Conservation (phyloP, 768 basidiomycete genomes). For the Tricholoma matsutake region DNA sequence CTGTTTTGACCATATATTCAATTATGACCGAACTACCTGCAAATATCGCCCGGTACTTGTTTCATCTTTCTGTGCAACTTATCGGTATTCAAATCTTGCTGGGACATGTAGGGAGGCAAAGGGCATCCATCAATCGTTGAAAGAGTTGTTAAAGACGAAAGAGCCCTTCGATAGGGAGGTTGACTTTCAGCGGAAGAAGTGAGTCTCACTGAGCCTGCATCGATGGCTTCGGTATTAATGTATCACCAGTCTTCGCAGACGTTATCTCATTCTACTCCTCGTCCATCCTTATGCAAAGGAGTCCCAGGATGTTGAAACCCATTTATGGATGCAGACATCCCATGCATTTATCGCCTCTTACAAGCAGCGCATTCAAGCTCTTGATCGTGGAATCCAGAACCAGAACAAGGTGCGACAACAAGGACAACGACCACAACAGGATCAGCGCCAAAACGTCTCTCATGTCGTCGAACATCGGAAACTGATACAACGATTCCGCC, state of each 20-base stretch:
- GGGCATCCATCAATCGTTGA: slow-evolving; percentile 67
- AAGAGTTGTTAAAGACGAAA: slow-evolving; percentile 68
- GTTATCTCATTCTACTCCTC: slow-evolving; percentile 67
- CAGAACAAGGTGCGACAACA: slow-evolving; percentile 37
- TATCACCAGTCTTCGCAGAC: slow-evolving; percentile 57
- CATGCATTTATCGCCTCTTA: slow-evolving; percentile 82
- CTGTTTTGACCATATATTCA: slow-evolving; percentile 14
- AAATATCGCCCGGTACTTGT: slow-evolving; percentile 41
- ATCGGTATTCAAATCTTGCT: neutral
- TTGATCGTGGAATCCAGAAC: slow-evolving; percentile 56
- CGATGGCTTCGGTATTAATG: slow-evolving; percentile 11
- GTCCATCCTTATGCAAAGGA: slow-evolving; percentile 67
- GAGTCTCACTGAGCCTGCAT: slow-evolving; percentile 29
- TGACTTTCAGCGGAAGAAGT: slow-evolving; percentile 86
- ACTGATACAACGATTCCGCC: slow-evolving; percentile 81
- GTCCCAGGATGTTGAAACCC: slow-evolving; percentile 75
- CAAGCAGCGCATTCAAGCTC: slow-evolving; percentile 66
- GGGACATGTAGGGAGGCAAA: slow-evolving; percentile 66
- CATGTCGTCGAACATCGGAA: slow-evolving; percentile 75
- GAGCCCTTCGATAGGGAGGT: slow-evolving; percentile 85
- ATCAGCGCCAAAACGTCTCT: slow-evolving; percentile 41
- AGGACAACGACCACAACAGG: slow-evolving; percentile 27
- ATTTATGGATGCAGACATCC: slow-evolving; percentile 92
- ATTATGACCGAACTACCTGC: slow-evolving; percentile 45
- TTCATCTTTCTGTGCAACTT: slow-evolving; percentile 5